A percentile compares a stretch with the other conserved stretches of the same genome.
phyloP scores from a whole-genome alignment of 2,329 filamentous ascomycete genomes.

The Botrytis tulipae region DNA sequence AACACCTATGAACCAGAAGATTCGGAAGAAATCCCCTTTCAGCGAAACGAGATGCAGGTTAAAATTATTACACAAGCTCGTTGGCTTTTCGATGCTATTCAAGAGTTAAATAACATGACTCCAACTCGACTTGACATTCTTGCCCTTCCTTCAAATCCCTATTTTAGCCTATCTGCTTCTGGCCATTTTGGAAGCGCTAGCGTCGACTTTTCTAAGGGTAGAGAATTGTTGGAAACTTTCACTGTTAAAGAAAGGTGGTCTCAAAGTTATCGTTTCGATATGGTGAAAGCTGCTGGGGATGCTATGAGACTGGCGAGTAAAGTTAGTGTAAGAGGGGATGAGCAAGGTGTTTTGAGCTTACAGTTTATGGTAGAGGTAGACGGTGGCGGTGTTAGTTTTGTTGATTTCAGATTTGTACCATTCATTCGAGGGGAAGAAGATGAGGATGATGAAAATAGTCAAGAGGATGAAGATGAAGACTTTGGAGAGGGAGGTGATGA shows the following conservation, averaged over 20 bases:
- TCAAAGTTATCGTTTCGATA: constrained; percentile 81
- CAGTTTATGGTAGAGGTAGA: constrained; percentile 96
- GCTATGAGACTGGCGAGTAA: constrained; percentile 95
- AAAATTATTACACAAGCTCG: constrained; percentile 92
- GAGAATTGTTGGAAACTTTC: constrained; percentile 73
- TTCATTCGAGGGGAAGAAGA: constrained; percentile 62
- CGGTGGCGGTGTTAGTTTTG: constrained; percentile 65
- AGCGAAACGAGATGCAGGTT: constrained; percentile 74
- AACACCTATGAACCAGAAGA: constrained; percentile 79
- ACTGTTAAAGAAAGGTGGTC: constrained; percentile 58
- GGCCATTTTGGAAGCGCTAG: constrained; percentile 60
- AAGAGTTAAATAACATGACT: constrained; percentile 60
- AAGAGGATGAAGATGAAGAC: constrained; percentile 40
- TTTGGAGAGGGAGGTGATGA: constrained; percentile 19
- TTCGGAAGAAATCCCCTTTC: constrained; percentile 82
- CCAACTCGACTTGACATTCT: constrained; percentile 71
- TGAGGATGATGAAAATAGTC: constrained; percentile 41
- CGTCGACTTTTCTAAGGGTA: constrained; percentile 64
- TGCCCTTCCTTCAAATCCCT: constrained; percentile 59
- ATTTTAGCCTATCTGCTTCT: constrained; percentile 70
- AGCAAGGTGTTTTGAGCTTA: constrained; percentile 85
- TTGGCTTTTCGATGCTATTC: constrained; percentile 69
- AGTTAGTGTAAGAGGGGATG: constrained; percentile 84
- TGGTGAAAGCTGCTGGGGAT: constrained; percentile 79
- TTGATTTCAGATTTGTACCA: constrained; percentile 82